A percentile compares a stretch with the other conserved stretches of the same genome.
Conservation (phyloP, 345 rosid species). For the Jatropha curcas region DNA sequence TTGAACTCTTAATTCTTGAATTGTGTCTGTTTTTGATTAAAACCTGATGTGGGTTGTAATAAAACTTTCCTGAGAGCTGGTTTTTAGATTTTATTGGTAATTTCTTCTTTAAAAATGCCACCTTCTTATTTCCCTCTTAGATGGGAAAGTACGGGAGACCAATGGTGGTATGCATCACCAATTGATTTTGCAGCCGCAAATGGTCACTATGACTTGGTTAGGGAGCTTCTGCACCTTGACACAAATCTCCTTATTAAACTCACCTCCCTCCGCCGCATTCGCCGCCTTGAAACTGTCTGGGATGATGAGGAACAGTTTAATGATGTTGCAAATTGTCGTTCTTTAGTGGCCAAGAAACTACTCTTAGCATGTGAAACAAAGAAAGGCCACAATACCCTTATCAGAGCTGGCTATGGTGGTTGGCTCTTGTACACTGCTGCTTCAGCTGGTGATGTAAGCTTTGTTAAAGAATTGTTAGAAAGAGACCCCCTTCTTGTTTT, state of each 20-base stretch:
- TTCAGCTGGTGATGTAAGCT: conserved; percentile 79
- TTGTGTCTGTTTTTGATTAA: conserved; percentile 2
- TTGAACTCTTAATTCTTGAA: not conserved
- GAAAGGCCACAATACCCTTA: conserved; percentile 57
- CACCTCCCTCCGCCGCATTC: conserved; percentile 92
- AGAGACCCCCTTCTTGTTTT: conserved; percentile 87
- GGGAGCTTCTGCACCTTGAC: conserved; percentile 85
- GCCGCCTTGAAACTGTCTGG: conserved; percentile 98
- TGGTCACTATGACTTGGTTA: conserved; percentile 79
- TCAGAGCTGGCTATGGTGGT: conserved; percentile 94
- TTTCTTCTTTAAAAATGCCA: conserved; percentile 42
- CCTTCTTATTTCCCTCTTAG: conserved; percentile 84
- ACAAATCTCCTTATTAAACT: conserved; percentile 93
- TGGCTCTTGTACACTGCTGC: conserved; percentile 97
- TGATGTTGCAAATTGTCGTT: conserved; percentile 67
- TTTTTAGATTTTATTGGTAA: too few species aligned
- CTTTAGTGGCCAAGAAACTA: conserved; percentile 64
- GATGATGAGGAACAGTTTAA: conserved; percentile 66
- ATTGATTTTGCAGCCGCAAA: conserved; percentile 97
- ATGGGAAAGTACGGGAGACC: conserved; percentile 99
- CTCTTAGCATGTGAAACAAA: conserved; percentile 56
- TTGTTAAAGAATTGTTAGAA: conserved; percentile 61
- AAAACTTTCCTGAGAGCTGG: not conserved
- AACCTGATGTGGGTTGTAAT: conserved; percentile 14
- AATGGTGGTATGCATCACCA: conserved; percentile 98